phyloP scores from a whole-genome alignment of 441 rosid genomes.

The Iberis amara region DNA sequence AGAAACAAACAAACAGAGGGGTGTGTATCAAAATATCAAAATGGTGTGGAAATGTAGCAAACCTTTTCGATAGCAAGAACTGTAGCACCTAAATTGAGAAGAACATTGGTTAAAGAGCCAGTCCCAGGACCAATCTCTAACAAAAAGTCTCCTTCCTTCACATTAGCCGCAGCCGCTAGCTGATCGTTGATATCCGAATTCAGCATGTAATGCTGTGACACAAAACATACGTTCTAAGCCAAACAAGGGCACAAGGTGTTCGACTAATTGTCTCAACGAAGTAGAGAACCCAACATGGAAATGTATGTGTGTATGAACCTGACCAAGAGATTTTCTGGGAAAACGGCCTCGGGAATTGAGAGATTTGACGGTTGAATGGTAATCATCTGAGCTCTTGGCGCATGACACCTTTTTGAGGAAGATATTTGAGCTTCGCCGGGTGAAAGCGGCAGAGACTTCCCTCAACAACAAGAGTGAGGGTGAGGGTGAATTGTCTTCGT shows the following conservation, averaged over 20 bases:
- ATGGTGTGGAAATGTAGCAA: background rate
- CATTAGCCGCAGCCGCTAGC: conserved; percentile 51
- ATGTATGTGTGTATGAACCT: conserved; percentile 38
- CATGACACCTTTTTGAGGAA: conserved; percentile 26
- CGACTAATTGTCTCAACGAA: conserved; percentile 28
- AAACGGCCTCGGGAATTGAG: conserved; percentile 77
- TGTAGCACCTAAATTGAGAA: conserved; percentile 56
- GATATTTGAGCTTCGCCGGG: conserved; percentile 10
- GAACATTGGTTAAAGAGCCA: conserved; percentile 78
- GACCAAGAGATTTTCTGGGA: conserved; percentile 84
- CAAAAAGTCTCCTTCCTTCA: conserved; percentile 69
- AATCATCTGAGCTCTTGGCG: conserved; percentile 62
- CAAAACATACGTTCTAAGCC: conserved; percentile 5
- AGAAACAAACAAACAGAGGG: background rate
- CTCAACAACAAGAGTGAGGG: conserved; percentile 22
- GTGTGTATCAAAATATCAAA: too few relatives aligned
- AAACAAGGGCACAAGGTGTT: conserved; percentile 27
- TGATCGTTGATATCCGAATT: conserved; percentile 65
- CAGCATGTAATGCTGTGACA: conserved; percentile 81
- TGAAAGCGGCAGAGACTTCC: conserved; percentile 6
- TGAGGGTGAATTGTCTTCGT: conserved; percentile 6
- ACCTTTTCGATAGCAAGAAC: conserved; percentile 91
- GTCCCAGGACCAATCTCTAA: conserved; percentile 95
- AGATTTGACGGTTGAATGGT: conserved; percentile 69
- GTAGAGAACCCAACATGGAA: background rate